phyloP scores from a whole-genome alignment of 257 asterid species.

The Solanum infundibuliforme region DNA sequence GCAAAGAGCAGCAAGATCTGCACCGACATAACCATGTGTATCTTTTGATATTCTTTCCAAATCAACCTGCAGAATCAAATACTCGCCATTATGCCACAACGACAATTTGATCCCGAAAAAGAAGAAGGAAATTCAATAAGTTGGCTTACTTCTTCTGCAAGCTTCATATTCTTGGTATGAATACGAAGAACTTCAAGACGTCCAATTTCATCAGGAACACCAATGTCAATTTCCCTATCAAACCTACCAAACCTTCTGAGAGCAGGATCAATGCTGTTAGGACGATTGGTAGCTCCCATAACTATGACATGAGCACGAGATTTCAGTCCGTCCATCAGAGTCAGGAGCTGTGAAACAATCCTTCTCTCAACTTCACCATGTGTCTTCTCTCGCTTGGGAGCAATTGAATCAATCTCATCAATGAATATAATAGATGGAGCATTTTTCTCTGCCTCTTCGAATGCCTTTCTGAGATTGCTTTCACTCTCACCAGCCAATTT shows the following conservation, averaged over 20 bases:
- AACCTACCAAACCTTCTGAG: conserved; percentile 56
- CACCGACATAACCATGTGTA: conserved; percentile 50
- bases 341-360: conserved; percentile 48
- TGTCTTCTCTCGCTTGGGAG: conserved; percentile 57
- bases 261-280: conserved; percentile 53
- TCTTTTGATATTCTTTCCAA: conserved; percentile 39
- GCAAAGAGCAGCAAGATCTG: conserved; percentile 57
- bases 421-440: conserved; percentile 51
- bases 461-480: conserved; percentile 55
- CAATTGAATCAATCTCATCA: conserved; percentile 55
- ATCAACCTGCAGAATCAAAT: conserved; percentile 31
- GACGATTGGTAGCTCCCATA: conserved; percentile 55
- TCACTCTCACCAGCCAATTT: conserved; percentile 60
- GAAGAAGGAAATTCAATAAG: background rate
- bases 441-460: conserved; percentile 62
- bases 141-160: conserved; percentile 36
- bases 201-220: conserved; percentile 61
- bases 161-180: conserved; percentile 58
- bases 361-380: conserved; percentile 57
- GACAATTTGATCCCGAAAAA: background rate
- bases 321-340: conserved; percentile 51
- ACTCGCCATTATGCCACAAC: background rate
- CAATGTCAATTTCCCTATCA: conserved; percentile 57
- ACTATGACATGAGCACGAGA: conserved; percentile 50
- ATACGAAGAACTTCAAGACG: conserved; percentile 56